Evolutionary conservation across 768 basidiomycete species (phyloP), one percentile per base, ranked within the genome.

Genomic region (Suillus paluster): DNA sequence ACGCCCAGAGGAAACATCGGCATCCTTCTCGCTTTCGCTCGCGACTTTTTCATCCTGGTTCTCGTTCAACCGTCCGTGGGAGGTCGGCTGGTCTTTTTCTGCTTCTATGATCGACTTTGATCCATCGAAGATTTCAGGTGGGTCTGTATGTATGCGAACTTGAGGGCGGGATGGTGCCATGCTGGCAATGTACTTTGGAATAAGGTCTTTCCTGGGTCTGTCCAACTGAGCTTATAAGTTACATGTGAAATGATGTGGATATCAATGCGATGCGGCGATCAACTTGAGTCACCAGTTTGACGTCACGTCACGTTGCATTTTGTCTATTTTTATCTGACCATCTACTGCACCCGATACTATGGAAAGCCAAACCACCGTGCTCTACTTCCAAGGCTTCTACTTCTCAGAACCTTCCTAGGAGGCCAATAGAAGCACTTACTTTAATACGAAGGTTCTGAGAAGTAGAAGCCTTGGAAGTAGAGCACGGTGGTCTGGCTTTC

Each of bases 81-180:
- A 23, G 6, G 33, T 14, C 48, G 4, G 52, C 52, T 54, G 34
- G 7, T 15, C 36, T 8, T 4, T 17, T 36, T 54, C 21, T 38
- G 17, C 3, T 25, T 55, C 54, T 2, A 11, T 12, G 23, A 7
- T 27, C 10, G 23, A 39, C 3, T 25, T 17, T 12, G 23, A 25
- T 19, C 5, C 10, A 39, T 19, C 25, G 36, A 25, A 7, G 3
- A 19, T 19, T 11, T 39, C 11, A 8, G 38, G 11, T 11, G 54
- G 54, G 15, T 27, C 54, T 25, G 54, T 39, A 17, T 55, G 54
- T 55, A 55, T 55, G 54, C 23, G 54, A 25, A 55, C 54, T 27
- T 55, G 54, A 19, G 54, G 54, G 23, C 38, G 54, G 14, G 54
- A 39, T 39, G 38, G 36, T 39, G 17, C 17, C 54, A 55, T 55